phyloP scores from a whole-genome alignment of 2,329 filamentous ascomycete species.

The Pestalotiopsis sp. region DNA sequence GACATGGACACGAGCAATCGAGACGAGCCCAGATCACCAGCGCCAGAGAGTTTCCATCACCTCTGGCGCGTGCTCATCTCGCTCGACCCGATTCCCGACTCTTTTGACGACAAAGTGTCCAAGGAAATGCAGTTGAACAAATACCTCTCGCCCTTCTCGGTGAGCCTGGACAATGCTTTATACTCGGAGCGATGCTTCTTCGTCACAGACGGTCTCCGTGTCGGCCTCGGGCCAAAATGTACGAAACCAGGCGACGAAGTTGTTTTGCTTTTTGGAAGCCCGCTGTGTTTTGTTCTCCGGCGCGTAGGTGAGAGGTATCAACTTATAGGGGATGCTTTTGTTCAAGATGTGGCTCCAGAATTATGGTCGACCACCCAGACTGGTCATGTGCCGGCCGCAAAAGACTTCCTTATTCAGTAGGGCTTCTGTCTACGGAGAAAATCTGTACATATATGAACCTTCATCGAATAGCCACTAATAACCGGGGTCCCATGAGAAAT shows the following conservation, averaged over 20 bases:
- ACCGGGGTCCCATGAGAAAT: too few relatives aligned
- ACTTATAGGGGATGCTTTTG: not conserved
- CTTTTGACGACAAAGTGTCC: not conserved
- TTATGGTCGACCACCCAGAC: not conserved
- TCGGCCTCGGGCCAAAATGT: not conserved
- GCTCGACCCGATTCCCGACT: not conserved
- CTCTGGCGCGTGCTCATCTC: not conserved
- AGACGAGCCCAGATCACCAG: not conserved
- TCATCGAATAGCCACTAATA: too few relatives aligned
- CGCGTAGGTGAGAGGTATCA: not conserved
- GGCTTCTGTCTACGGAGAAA: too few relatives aligned
- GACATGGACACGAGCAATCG: not conserved
- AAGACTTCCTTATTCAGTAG: too few relatives aligned
- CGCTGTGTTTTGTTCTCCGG: not conserved
- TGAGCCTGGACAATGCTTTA: not conserved
- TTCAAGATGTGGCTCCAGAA: not conserved
- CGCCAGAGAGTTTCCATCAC: not conserved
- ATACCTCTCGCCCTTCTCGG: not conserved
- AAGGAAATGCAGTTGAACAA: not conserved
- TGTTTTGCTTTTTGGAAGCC: not conserved
- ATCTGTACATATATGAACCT: too few relatives aligned
- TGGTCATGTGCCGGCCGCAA: too few relatives aligned
- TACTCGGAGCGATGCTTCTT: not conserved
- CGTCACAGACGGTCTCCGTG: not conserved
- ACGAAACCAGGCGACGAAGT: not conserved